Evolutionary conservation across 2,329 filamentous ascomycete genomes (phyloP), one percentile per base, ranked within the genome.

Genomic region (Fusarium brevicatenulatum): DNA sequence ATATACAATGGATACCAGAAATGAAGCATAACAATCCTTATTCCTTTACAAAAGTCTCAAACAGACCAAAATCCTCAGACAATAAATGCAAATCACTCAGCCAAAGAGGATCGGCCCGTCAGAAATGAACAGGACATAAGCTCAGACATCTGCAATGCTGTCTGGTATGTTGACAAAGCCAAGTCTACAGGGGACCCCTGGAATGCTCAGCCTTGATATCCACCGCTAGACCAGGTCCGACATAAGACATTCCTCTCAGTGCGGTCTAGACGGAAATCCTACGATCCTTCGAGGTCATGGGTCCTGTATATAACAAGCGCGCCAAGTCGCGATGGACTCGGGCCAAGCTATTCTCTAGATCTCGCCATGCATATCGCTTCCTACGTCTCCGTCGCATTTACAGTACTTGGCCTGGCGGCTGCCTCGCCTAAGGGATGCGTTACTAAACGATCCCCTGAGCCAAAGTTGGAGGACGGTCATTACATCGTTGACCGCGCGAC

Each of bases 401-500:
- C 64, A 16, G 50, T 71, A 23, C 15, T 75, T 2, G 72, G 74
- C 56, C 62, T 73, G 3, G 37, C 66, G 5, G 47, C 44, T 23
- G 74, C 74, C 9, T 43, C 59, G 18, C 74, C 74, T 0, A 60
- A 65, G 39, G 43, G 25, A 6, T 63, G 43, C n/a, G 9, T 36
- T 32, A 23, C 52, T 4, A 75, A 75, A 21, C 70, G 69, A 13
- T 78, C 76, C 3, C 71, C 76, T 2, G 59, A 42, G 11, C 76
- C 76, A 13, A 47, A 50, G 8, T 46, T 68, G 4, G 42, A 70
- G 34, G 53, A 73, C 4, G 74, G 77, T 9, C 68, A 68, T n/a
- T 80, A 78, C n/a, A n/a, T 77, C 9, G 71, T 79, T 1, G 64
- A 70, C 23, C 64, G 72, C 9, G 53, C 40, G 15, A 61, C 57